Evolutionary conservation across 2,329 filamentous ascomycete species (phyloP).

Genomic region (Furcasterigmium furcatum): DNA sequence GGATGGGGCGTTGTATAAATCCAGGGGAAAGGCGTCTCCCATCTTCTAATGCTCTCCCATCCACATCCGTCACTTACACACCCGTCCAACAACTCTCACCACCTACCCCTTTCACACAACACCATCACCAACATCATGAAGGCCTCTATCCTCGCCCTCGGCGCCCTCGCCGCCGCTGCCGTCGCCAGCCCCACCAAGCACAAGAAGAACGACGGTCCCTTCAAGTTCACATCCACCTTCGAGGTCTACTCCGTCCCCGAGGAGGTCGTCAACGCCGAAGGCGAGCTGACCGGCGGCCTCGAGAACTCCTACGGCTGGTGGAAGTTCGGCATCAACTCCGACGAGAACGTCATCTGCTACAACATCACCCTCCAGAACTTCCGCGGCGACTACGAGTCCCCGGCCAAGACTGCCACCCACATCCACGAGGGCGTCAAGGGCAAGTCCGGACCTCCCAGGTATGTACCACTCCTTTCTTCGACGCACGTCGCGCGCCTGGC

Average conservation of each 20-base stretch:
- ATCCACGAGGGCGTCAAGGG: constrained; percentile 47
- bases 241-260: constrained; percentile 42
- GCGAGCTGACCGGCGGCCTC: constrained; percentile 33
- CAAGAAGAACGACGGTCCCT: constrained; percentile 17
- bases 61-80: background rate
- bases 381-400: constrained; percentile 45
- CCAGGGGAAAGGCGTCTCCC: background rate
- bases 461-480: constrained; percentile 23
- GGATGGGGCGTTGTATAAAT: background rate
- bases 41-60: background rate
- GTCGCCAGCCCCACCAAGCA: constrained; percentile 16
- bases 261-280: constrained; percentile 42
- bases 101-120: too few species aligned
- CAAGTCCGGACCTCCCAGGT: constrained; percentile 43
- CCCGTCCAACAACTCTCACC: background rate
- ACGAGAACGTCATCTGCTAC: constrained; percentile 38
- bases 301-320: constrained; percentile 42
- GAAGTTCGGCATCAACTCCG: constrained; percentile 49
- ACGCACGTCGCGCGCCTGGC: background rate
- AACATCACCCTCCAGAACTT: constrained; percentile 49
- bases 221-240: constrained; percentile 46
- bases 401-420: constrained; percentile 50
- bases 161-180: constrained; percentile 16
- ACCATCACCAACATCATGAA: constrained; percentile 17
- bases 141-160: constrained; percentile 13